Conservation (phyloP, 139 green algal genomes). For the Tetraselmis chui region DNA sequence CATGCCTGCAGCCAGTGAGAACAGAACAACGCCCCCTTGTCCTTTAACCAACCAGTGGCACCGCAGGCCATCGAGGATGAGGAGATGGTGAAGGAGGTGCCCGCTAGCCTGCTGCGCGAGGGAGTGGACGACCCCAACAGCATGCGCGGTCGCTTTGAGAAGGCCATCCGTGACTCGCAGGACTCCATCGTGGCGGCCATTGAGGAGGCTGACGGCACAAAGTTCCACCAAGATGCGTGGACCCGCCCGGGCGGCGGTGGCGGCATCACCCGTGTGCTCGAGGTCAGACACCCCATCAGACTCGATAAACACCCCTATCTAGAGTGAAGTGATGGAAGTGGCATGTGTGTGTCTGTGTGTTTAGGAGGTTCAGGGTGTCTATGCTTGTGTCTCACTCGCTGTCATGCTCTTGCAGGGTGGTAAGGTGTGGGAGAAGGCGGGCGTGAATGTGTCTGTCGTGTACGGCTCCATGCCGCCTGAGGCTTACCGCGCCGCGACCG, state of each 20-base stretch:
- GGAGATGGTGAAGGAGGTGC: slow-evolving; percentile 29
- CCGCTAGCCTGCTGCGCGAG: slow-evolving; percentile 26
- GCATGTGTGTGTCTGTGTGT: no score
- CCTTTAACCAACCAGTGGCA: no score
- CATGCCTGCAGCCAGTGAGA: no score
- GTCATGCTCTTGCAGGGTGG: slow-evolving; percentile 38
- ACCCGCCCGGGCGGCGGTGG: slow-evolving; percentile 79
- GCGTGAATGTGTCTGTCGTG: slow-evolving; percentile 92
- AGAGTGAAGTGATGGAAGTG: no score
- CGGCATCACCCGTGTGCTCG: slow-evolving; percentile 92
- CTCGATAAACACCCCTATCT: neutral
- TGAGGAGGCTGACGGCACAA: slow-evolving; percentile 78
- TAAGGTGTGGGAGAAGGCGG: slow-evolving; percentile 93
- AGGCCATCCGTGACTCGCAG: slow-evolving; percentile 76
- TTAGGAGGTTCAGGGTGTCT: no score
- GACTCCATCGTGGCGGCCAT: slow-evolving; percentile 85
- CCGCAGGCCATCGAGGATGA: slow-evolving; percentile 38
- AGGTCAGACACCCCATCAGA: slow-evolving; percentile 26
- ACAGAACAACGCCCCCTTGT: no score
- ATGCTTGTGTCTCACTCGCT: neutral
- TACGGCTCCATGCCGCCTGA: slow-evolving; percentile 96
- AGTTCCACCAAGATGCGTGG: slow-evolving; percentile 94
- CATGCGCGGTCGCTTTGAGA: slow-evolving; percentile 77
- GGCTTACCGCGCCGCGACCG: slow-evolving; percentile 87
- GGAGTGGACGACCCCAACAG: slow-evolving; percentile 24